Base-by-base conservation (phyloP, 2,329 filamentous ascomycete species). In the Fusarium kyushuense region DNA sequence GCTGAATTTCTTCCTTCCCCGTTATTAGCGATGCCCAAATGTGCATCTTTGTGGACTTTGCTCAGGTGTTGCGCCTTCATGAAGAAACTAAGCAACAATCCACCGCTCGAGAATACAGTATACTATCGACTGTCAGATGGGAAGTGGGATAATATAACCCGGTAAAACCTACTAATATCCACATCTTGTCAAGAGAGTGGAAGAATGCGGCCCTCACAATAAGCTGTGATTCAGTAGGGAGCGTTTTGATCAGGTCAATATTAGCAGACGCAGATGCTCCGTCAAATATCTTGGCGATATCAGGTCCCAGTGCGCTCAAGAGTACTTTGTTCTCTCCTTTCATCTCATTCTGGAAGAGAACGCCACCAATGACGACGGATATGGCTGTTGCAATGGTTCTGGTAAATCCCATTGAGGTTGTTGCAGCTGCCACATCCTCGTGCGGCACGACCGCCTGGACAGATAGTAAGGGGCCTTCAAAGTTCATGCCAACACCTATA, bases 281-380 rank as follows among this genome's bases (percentile, higher is more conserved):
- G 23, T 84, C 81, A 16, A 91, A 82, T 11, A 82, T 68, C 1
- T 75, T 71, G 1, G 86, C 85, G 3, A 81, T 77, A 3, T 83
- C 71, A 2, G 75, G 78, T 1, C 84, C 84, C 0, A 91, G 80
- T 0, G 81, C 75, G 17, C 79, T 71, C 14, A 78, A 76, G 42
- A 90, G 81, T 14, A 74, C 69, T 7, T 78, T 68, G 11, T 81
- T 80, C 58, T 85, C 83, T 27, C 77, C 77, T 56, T 84, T 78
- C 86, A 92, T 90, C 47, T 84, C 79, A 72, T 93, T 92, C 74
- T 92, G 88, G 77, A 93, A 93, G 6, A 93, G 82, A 7, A 92
- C 89, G 4, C 89, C 86, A 6, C 91, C 91, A 32, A 92, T 82
- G 1, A 92, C 89, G 45, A 92, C 83, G 1, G 86, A 87, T n/a